phyloP scores from a whole-genome alignment of 2,329 filamentous ascomycete species.

The Neopestalotiopsis clavispora region DNA sequence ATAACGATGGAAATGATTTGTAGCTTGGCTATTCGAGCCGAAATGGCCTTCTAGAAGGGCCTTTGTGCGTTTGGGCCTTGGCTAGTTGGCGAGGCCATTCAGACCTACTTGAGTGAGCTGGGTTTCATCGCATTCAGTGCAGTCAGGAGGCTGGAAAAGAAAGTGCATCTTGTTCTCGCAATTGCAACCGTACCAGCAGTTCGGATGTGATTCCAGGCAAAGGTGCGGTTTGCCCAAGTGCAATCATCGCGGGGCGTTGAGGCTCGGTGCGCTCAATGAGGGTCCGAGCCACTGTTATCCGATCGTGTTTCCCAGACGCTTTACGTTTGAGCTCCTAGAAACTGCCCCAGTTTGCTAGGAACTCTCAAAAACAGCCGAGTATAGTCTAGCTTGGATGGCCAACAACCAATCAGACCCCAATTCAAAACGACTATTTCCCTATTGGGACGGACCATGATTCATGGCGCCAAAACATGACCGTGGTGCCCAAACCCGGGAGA shows the following conservation, averaged over 20 bases:
- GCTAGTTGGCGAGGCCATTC: background rate
- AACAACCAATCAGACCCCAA: constrained; percentile 1
- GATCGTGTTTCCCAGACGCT: constrained; percentile 13
- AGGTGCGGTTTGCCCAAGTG: background rate
- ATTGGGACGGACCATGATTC: background rate
- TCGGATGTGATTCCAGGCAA: background rate
- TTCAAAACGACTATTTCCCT: background rate
- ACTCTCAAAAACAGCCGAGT: background rate
- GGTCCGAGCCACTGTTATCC: constrained; percentile 15
- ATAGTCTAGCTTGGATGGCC: constrained; percentile 1
- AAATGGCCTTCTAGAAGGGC: background rate
- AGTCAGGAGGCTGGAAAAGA: background rate
- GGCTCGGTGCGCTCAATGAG: constrained; percentile 11
- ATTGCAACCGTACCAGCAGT: background rate
- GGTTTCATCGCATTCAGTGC: background rate
- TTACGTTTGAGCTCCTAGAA: constrained; percentile 13
- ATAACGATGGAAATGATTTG: background rate
- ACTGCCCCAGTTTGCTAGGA: background rate
- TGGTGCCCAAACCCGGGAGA: constrained; percentile 12
- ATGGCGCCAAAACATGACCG: constrained; percentile 11
- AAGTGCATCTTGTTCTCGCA: background rate
- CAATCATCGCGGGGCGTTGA: constrained; percentile 2
- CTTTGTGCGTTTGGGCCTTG: background rate
- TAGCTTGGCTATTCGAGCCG: background rate
- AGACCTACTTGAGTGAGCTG: background rate